Percentiles rank a stretch among this genome's conserved stretches.
Conservation (phyloP, 176 grass and related monocot genomes). For the Musa schizocarpa region DNA sequence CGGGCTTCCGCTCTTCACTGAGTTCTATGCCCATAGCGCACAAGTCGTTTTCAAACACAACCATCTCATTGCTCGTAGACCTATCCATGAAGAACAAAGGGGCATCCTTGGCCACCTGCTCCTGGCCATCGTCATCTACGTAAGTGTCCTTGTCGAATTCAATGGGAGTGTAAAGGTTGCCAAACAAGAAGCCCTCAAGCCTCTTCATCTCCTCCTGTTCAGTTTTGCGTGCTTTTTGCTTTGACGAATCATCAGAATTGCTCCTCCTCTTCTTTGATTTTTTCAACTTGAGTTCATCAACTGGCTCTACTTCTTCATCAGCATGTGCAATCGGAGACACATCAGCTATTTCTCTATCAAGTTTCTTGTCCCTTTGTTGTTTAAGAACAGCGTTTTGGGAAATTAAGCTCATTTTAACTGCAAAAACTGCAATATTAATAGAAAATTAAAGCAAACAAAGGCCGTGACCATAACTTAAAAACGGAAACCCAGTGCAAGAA, state of each 20-base stretch:
- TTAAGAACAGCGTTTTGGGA: slow-evolving; percentile 45
- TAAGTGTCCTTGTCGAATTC: slow-evolving; percentile 46
- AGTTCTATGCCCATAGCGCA: background rate
- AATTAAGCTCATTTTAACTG: slow-evolving; percentile 62
- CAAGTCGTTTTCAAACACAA: slow-evolving; percentile 47
- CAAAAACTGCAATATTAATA: background rate
- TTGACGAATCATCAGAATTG: slow-evolving; percentile 1
- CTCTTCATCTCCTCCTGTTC: slow-evolving; percentile 46
- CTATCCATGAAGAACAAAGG: slow-evolving; percentile 56
- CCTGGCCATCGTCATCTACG: background rate
- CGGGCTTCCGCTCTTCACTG: slow-evolving; percentile 37
- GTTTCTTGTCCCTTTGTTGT: slow-evolving; percentile 7
- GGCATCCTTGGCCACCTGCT: background rate
- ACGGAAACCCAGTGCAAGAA: too few relatives aligned
- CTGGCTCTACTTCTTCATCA: slow-evolving; percentile 10
- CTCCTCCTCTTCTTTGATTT: slow-evolving; percentile 26
- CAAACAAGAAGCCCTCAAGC: slow-evolving; percentile 50
- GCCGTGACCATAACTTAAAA: too few relatives aligned
- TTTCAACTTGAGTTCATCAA: slow-evolving; percentile 18
- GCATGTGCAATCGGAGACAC: background rate
- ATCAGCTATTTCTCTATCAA: slow-evolving; percentile 14
- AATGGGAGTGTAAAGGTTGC: slow-evolving; percentile 29
- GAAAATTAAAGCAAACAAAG: background rate
- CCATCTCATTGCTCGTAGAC: slow-evolving; percentile 28
- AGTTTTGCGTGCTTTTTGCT: slow-evolving; percentile 11